Evolutionary conservation across 2,329 filamentous ascomycete genomes (phyloP), one percentile per base, ranked within the genome.

Genomic region (Neospermospora avenae): DNA sequence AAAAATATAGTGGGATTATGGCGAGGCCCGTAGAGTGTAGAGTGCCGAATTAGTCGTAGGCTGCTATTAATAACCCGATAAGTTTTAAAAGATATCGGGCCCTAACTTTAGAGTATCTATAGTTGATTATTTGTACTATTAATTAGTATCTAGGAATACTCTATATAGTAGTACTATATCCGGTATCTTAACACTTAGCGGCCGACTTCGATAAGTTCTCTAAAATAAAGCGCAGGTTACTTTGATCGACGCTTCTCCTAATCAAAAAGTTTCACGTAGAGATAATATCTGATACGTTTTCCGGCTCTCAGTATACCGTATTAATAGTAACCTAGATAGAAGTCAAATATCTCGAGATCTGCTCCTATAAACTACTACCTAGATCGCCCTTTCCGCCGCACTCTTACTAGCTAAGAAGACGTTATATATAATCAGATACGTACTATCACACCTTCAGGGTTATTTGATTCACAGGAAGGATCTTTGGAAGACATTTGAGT

Each of bases 151-250:
- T 16, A 24, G 24, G 11, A 13, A 11, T 8, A 20, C 37, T 85
- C 3, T 78, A 81, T 61, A 82, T 16, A 24, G 45, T 11, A 18
- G n/a, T 7, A 16, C 22, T 22, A 6, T 18, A 42, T 42, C 41
- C 4, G 41, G 41, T 8, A 22, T 4, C 22, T 5, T 42, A 22
- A 42, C 41, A 2, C 41, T 42, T 11, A n/a, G 41, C 18, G 41
- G 41, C 22, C 41, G 41, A 6, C 41, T 42, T 8, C 41, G 41
- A 42, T 18, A 42, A 42, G 41, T 42, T 10, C 41, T 42, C 41
- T 42, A 18, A 18, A 42, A 11, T 16, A 18, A 42, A 8, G 18
- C 3, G n/a, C 13, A 18, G 22, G 41, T 20, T 42, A 10, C 7
- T 18, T 42, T 42, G 18, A 48, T 31, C 22, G 14, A 48, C 24